Conservation (phyloP, 2,329 filamentous ascomycete genomes). For the Fusarium setosum region DNA sequence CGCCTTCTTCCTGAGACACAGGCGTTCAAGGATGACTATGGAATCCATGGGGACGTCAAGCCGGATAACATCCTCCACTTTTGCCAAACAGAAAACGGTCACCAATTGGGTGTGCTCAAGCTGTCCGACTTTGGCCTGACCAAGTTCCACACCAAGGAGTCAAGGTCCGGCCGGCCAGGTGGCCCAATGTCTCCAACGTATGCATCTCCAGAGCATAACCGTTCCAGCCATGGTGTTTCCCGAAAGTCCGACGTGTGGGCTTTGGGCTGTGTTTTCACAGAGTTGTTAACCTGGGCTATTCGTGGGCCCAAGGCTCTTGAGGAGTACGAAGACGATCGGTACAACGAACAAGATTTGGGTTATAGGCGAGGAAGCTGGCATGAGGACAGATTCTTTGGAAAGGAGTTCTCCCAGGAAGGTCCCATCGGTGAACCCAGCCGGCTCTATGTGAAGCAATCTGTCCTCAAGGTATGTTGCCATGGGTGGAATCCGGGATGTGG, state of each 20-base stretch:
- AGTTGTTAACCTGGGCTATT: constrained; percentile 4
- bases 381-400: neutral
- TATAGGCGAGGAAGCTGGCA: neutral
- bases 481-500: no score
- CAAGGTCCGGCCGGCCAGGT: fast-evolving
- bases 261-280: neutral
- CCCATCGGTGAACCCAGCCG: no score
- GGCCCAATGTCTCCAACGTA: neutral
- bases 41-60: constrained; percentile 1
- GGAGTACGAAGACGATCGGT: neutral
- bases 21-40: neutral
- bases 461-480: neutral
- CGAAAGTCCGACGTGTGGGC: constrained; percentile 5
- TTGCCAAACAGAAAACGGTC: neutral
- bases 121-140: constrained; percentile 8
- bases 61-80: neutral
- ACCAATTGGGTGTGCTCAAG: neutral
- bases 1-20: no score
- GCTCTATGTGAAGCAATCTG: neutral
- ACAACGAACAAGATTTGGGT: neutral
- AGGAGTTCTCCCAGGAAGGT: fast-evolving
- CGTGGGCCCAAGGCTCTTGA: neutral
- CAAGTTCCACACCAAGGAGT: neutral
- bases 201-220: neutral
- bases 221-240: fast-evolving